A percentile compares a stretch with the other conserved stretches of the same genome.
phyloP scores from a whole-genome alignment of 2,329 filamentous ascomycete genomes.

The Pseudogymnoascus sp. region DNA sequence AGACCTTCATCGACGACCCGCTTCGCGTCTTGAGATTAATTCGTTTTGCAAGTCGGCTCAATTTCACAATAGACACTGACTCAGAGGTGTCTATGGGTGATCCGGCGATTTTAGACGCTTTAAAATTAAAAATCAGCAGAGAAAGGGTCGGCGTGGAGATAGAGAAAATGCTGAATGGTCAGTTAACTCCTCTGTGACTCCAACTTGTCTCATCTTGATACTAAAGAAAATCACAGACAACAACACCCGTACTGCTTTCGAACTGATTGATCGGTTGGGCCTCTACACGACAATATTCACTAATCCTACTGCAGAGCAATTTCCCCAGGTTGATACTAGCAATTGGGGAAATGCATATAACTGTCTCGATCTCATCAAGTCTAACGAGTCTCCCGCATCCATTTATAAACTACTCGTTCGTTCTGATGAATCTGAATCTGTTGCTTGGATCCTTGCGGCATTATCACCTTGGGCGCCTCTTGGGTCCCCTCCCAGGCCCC shows the following conservation, averaged over 20 bases:
- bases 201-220: constrained; percentile 14
- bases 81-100: constrained; percentile 70
- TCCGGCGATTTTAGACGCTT: constrained; percentile 63
- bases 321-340: constrained; percentile 46
- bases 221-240: constrained; percentile 34
- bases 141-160: constrained; percentile 82
- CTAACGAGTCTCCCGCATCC: constrained; percentile 37
- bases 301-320: constrained; percentile 49
- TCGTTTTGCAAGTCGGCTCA: constrained; percentile 78
- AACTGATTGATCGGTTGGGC: constrained; percentile 55
- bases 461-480: constrained; percentile 61
- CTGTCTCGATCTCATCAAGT: constrained; percentile 46
- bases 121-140: constrained; percentile 84
- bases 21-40: constrained; percentile 79
- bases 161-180: constrained; percentile 81
- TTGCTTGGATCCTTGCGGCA: constrained; percentile 69
- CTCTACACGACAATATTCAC: constrained; percentile 69
- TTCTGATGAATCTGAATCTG: constrained; percentile 56
- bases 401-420: constrained; percentile 49
- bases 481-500: constrained; percentile 30
- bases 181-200: constrained; percentile 18
- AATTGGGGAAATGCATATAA: constrained; percentile 58
- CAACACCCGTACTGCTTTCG: constrained; percentile 52
- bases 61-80: constrained; percentile 65
- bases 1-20: constrained; percentile 93